Evolutionary conservation across 2,329 filamentous ascomycete genomes (phyloP), one percentile per base, ranked within the genome.

Genomic region (Calonectria naviculata): DNA sequence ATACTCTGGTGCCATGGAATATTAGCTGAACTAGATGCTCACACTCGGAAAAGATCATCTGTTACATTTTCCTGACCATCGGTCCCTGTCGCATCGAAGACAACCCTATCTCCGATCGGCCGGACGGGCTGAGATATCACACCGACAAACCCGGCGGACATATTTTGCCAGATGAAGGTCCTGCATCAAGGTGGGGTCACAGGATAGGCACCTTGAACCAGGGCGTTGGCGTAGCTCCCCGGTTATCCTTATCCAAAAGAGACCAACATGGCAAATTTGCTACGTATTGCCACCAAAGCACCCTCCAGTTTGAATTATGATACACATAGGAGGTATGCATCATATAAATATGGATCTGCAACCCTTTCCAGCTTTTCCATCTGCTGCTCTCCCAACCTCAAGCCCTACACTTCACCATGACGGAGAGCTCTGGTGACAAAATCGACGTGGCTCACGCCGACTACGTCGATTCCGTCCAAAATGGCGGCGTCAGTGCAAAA

Each of bases 201-300:
- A 42, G 31, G 15, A 29, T 21, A n/a, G 19, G 7, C 28, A 6
- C 28, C n/a, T 29, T 49, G 34, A 21, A 24, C 46, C 15, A 9
- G 44, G 26, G 24, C 21, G 31, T 34, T 26, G 49, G n/a, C 8
- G 47, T 31, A 42, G 38, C 28, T n/a, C 21, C 15, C n/a, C 67
- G 67, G 67, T 15, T 65, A 65, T 58, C 60, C 42, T 69, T 69
- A 60, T 65, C 67, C 67, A n/a, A 21, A 21, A 41, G 29, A n/a
- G 31, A 58, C 56, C 31, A 26, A 29, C 60, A 44, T 24, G 9
- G 17, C 19, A 49, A 21, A 1, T 41, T 2, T 3, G n/a, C 8
- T 44, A 2, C 13, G 17, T 5, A 17, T 54, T 41, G 44, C 46
- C 26, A 38, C 19, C 19, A 15, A 12, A 9, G n/a, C 21, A 26